These are phyloP conservation scores for Eimeria sp. DNA, from an alignment of 169 alveolate species.

Conservation along the genomic window DNA sequence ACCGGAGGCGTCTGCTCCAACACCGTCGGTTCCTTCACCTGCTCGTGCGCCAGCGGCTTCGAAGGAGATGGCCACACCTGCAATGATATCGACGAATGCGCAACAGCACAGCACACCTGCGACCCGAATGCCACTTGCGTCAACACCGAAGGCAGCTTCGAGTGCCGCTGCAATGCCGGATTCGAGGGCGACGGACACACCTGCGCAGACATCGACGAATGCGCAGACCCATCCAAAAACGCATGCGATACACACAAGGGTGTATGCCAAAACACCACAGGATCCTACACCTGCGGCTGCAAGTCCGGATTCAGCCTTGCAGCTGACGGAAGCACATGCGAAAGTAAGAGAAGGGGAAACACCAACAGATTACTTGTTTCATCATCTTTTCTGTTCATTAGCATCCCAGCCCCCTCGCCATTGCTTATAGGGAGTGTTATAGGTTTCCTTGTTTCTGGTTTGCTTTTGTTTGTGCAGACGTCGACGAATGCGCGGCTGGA, in stretches of 20 bases:
- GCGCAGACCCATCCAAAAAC: conserved; percentile 75
- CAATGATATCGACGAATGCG: conserved; percentile 86
- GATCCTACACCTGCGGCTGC: conserved; percentile 86
- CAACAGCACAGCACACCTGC: conserved; percentile 52
- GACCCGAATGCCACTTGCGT: conserved; percentile 84
- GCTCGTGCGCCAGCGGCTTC: conserved; percentile 85
- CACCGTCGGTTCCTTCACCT: conserved; percentile 85
- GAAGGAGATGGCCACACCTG: conserved; percentile 84
- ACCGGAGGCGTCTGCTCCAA: conserved; percentile 83
- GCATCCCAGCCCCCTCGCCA: too few species aligned
- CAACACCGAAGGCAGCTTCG: conserved; percentile 85
- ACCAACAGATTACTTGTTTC: background rate
- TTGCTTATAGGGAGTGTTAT: too few species aligned
- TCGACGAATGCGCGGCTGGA: conserved; percentile 74
- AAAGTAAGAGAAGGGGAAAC: conserved; percentile 32
- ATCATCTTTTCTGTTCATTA: background rate
- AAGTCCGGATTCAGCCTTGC: conserved; percentile 82
- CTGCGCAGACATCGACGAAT: conserved; percentile 85
- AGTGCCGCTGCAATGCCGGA: conserved; percentile 86
- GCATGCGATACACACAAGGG: conserved; percentile 85
- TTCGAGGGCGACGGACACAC: conserved; percentile 84
- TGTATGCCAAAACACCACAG: conserved; percentile 84
- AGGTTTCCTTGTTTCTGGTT: background rate
- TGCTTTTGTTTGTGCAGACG: conserved; percentile 17
- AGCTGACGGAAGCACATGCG: conserved; percentile 70